Evolutionary conservation across 2,329 filamentous ascomycete species (phyloP).

Genomic region (Acarospora socialis): DNA sequence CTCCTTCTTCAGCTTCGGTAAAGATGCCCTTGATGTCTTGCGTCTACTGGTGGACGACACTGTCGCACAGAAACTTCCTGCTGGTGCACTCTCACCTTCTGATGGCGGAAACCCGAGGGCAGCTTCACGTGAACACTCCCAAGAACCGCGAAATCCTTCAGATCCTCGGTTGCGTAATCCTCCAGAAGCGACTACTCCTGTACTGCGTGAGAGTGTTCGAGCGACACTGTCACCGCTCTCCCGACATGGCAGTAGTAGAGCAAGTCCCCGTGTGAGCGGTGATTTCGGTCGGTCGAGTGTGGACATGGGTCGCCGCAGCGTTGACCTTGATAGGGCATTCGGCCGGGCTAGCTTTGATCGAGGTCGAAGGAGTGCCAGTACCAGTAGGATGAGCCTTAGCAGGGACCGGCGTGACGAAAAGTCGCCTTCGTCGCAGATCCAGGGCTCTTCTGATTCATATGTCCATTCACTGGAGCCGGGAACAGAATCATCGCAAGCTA

Average conservation of each 20-base stretch:
- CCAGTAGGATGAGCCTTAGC: conserved; percentile 38
- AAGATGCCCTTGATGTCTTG: conserved; percentile 68
- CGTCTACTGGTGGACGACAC: conserved; percentile 57
- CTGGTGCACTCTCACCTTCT: conserved; percentile 16
- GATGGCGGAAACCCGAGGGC: conserved; percentile 2
- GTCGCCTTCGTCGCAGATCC: conserved; percentile 38
- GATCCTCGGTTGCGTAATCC: conserved; percentile 16
- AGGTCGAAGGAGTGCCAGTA: conserved; percentile 48
- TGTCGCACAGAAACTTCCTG: conserved; percentile 30
- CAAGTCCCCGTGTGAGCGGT: conserved; percentile 28
- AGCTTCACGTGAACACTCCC: conserved; percentile 10
- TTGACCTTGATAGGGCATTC: conserved; percentile 18
- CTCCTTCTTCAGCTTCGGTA: conserved; percentile 78
- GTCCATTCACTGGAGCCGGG: conserved; percentile 60
- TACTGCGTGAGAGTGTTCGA: conserved; percentile 24
- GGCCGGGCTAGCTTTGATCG: conserved; percentile 24
- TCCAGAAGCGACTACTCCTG: conserved; percentile 18
- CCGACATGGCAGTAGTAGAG: conserved; percentile 19
- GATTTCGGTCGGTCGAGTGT: conserved; percentile 29
- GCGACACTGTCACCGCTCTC: conserved; percentile 31
- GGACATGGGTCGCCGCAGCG: conserved; percentile 20
- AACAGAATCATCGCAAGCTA: conserved; percentile 55
- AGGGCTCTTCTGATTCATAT: conserved; percentile 60
- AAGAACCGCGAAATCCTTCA: conserved; percentile 11
- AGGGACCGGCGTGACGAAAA: conserved; percentile 35